Percentiles rank a stretch among this genome's conserved stretches.
phyloP scores from a whole-genome alignment of 768 basidiomycete species.

The Russula sp. region DNA sequence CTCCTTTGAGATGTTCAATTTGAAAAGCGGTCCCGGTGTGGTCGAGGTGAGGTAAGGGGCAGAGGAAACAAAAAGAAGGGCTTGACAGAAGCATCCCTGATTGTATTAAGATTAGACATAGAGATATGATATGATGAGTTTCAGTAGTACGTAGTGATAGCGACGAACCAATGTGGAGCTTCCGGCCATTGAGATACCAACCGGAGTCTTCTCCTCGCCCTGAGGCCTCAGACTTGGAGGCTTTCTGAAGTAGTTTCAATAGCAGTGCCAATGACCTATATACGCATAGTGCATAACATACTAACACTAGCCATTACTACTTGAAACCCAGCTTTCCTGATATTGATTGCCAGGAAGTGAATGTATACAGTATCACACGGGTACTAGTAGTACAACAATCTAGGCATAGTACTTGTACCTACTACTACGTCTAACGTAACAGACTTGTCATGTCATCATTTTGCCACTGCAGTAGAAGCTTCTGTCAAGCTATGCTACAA shows the following conservation, averaged over 20 bases:
- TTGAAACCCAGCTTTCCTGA: not conserved
- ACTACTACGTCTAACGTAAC: not conserved
- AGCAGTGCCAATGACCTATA: not conserved
- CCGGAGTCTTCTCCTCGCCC: not conserved
- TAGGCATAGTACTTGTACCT: not conserved
- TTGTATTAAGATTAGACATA: not conserved
- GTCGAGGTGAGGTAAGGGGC: conserved; percentile 4
- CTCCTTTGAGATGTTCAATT: conserved; percentile 4
- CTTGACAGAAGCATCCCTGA: not conserved
- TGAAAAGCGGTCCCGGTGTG: not conserved
- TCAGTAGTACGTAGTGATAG: conserved; percentile 6
- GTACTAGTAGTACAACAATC: not conserved
- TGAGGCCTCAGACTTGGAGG: not conserved
- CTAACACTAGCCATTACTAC: not conserved
- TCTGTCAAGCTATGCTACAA: not conserved
- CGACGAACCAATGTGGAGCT: not conserved
- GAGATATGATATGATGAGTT: not conserved
- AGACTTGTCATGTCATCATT: not conserved
- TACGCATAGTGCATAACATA: not conserved
- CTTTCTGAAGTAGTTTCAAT: too few species aligned
- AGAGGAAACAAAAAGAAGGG: not conserved
- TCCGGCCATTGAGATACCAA: not conserved
- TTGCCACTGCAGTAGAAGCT: not conserved
- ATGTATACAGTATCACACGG: not conserved
- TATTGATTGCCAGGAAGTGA: not conserved